Conservation (phyloP, 1,284 basidiomycete genomes). For the Ceratobasidium sp. region DNA sequence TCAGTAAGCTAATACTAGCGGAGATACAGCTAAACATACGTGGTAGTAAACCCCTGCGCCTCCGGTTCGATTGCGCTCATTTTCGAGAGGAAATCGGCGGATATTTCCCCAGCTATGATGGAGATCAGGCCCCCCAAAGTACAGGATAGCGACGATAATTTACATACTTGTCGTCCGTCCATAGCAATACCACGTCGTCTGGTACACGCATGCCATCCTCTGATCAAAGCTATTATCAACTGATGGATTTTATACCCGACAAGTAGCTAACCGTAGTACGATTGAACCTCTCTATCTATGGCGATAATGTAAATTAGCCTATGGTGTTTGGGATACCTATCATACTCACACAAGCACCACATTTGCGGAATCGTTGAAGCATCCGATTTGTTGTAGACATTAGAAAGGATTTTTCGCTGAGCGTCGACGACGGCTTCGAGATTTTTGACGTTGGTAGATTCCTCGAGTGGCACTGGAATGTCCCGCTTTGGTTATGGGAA, state of each 20-base stretch:
- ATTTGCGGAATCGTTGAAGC: conserved; percentile 70
- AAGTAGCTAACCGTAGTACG: conserved; percentile 63
- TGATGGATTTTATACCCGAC: background rate
- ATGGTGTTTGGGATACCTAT: conserved; percentile 52
- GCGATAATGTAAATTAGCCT: conserved; percentile 6
- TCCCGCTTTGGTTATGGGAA: background rate
- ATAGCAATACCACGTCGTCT: conserved; percentile 66
- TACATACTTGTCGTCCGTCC: conserved; percentile 72
- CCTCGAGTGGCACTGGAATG: conserved; percentile 65
- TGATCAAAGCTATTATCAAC: background rate
- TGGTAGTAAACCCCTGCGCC: conserved; percentile 79
- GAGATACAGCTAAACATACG: conserved; percentile 56
- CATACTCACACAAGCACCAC: conserved; percentile 68
- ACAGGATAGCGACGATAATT: no score
- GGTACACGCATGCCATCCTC: conserved; percentile 50
- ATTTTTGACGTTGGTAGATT: conserved; percentile 65
- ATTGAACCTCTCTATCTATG: conserved; percentile 71
- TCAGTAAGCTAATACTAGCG: background rate
- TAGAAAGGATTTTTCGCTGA: conserved; percentile 71
- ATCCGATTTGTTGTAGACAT: conserved; percentile 66
- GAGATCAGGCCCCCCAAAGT: no score
- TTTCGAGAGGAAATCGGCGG: conserved; percentile 66
- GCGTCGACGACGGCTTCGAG: conserved; percentile 70
- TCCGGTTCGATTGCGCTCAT: conserved; percentile 69
- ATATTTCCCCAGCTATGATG: conserved; percentile 69